phyloP scores from a whole-genome alignment of 1,139 yeast species.

The Diutina ranongensis region DNA sequence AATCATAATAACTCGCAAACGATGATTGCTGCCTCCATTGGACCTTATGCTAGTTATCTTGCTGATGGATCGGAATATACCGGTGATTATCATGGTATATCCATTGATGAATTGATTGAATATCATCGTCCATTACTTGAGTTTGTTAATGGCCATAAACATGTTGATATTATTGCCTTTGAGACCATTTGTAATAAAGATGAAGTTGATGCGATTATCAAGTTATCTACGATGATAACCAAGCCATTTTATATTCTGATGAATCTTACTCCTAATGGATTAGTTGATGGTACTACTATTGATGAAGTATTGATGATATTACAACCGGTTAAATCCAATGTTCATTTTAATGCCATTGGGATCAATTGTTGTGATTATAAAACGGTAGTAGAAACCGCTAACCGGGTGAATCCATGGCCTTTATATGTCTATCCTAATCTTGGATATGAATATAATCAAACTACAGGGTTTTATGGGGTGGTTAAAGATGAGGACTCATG shows the following conservation, averaged over 20 bases:
- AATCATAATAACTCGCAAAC: no score
- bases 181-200: constrained; percentile 53
- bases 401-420: background rate
- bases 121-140: constrained; percentile 41
- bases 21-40: constrained; percentile 48
- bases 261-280: constrained; percentile 11
- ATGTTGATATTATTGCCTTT: constrained; percentile 43
- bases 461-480: constrained; percentile 9
- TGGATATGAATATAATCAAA: constrained; percentile 37
- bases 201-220: constrained; percentile 33
- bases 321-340: background rate
- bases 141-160: constrained; percentile 20
- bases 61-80: constrained; percentile 62
- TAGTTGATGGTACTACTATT: constrained; percentile 25
- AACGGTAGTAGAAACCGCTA: background rate
- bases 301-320: constrained; percentile 11
- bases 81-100: constrained; percentile 38
- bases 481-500: constrained; percentile 14
- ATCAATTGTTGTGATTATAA: constrained; percentile 19
- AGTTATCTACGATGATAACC: constrained; percentile 13
- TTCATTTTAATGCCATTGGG: constrained; percentile 23
- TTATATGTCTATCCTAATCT: constrained; percentile 43
- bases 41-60: constrained; percentile 60
- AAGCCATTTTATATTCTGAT: constrained; percentile 23
- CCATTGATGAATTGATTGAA: constrained; percentile 19